Evolutionary conservation across 768 basidiomycete species (phyloP).

Genomic region (Suillus clintonianus): DNA sequence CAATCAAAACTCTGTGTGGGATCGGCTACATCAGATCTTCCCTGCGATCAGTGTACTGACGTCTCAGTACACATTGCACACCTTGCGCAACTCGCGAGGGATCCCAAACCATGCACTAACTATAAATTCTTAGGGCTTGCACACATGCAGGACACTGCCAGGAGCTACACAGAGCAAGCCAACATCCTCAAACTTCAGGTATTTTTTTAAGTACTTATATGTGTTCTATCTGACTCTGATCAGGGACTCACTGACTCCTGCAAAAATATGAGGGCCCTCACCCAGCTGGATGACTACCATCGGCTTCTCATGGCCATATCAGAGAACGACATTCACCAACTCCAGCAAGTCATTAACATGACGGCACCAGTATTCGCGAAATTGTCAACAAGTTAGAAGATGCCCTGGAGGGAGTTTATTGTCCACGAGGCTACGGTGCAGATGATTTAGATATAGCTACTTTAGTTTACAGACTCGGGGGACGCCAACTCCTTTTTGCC

Average conservation of each 20-base stretch:
- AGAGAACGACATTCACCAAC: not conserved
- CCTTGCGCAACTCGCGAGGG: not conserved
- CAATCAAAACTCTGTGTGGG: not conserved
- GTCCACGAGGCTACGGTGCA: not conserved
- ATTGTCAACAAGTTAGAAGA: constrained; percentile 10
- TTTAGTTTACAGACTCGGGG: constrained; percentile 13
- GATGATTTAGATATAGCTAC: constrained; percentile 12
- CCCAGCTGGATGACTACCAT: not conserved
- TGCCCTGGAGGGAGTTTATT: constrained; percentile 1
- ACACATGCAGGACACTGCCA: not conserved
- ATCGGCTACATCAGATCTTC: not conserved
- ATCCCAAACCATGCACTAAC: not conserved
- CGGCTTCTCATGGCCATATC: constrained; percentile 1
- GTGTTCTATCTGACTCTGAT: not conserved
- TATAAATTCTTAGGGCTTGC: not conserved
- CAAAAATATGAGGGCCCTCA: not conserved
- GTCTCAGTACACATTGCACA: not conserved
- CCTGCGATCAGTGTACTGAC: not conserved
- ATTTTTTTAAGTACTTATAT: not conserved
- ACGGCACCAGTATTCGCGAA: constrained; percentile 8
- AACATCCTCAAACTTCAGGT: not conserved
- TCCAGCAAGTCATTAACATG: not conserved
- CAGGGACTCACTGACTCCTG: not conserved
- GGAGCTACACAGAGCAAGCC: not conserved
- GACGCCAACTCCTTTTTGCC: constrained; percentile 12